A percentile compares a stretch with the other conserved stretches of the same genome.
Evolutionary conservation across 1,284 basidiomycete species (phyloP).

Genomic region (Kalmanozyma brasiliensis): DNA sequence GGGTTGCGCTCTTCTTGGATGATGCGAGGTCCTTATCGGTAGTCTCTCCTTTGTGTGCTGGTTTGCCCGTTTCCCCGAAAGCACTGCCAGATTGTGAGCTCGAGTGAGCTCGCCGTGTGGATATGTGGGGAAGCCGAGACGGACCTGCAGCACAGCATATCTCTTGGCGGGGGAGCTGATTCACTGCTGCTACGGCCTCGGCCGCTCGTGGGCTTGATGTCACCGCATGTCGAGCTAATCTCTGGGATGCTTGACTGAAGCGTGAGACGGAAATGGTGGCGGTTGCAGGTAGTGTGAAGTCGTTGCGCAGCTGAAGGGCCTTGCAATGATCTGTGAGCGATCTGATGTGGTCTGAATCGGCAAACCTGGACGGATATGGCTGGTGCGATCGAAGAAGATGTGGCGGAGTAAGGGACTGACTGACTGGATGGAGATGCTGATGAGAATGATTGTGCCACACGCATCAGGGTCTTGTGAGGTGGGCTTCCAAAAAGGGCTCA

Average conservation of each 20-base stretch:
- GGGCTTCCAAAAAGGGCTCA: too few species aligned
- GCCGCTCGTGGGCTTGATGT: slow-evolving; percentile 22
- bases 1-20: neutral
- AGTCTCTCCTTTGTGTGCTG: neutral
- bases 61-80: slow-evolving; percentile 11
- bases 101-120: slow-evolving; percentile 20
- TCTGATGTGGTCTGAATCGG: neutral
- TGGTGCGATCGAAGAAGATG: neutral
- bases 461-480: too few species aligned
- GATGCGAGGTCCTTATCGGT: slow-evolving; percentile 7
- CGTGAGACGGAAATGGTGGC: slow-evolving; percentile 36
- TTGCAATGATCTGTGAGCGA: slow-evolving; percentile 20
- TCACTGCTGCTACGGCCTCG: slow-evolving; percentile 4
- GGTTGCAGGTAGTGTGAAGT: slow-evolving; percentile 9
- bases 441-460: too few species aligned
- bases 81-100: slow-evolving; percentile 20
- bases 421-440: too few species aligned
- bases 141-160: slow-evolving; percentile 23
- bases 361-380: too few species aligned
- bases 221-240: slow-evolving; percentile 34
- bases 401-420: neutral
- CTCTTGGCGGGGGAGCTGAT: slow-evolving; percentile 22
- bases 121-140: slow-evolving; percentile 13
- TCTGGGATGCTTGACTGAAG: slow-evolving; percentile 24
- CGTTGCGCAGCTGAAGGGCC: slow-evolving; percentile 34